These are phyloP conservation scores for Alternaria burnsii DNA, from an alignment of 2,329 filamentous ascomycete species.

Conservation along the genomic window DNA sequence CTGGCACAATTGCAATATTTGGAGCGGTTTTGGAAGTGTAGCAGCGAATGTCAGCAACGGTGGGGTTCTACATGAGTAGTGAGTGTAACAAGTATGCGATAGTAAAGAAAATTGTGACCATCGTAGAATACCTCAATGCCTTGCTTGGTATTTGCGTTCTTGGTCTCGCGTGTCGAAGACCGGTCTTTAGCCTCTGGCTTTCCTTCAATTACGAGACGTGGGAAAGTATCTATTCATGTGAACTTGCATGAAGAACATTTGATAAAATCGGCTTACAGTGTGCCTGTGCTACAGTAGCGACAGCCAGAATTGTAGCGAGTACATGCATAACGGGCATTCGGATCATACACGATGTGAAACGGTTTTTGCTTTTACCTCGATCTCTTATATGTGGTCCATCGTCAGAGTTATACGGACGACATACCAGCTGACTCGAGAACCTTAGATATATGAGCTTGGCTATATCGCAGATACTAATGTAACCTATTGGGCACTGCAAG, in stretches of 20 bases:
- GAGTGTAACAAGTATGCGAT: too few relatives aligned
- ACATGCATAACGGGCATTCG: background rate
- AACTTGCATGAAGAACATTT: constrained; percentile 12
- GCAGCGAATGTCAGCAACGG: too few relatives aligned
- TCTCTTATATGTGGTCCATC: background rate
- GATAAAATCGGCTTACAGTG: background rate
- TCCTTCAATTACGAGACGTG: too few relatives aligned
- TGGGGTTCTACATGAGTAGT: too few relatives aligned
- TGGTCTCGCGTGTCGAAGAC: constrained; percentile 27
- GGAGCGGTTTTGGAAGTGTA: constrained; percentile 14
- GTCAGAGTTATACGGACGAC: background rate
- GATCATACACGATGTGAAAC: background rate
- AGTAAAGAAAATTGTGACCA: background rate
- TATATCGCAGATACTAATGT: background rate
- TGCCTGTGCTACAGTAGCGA: background rate
- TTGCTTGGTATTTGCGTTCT: constrained; percentile 41
- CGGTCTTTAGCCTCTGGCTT: constrained; percentile 31
- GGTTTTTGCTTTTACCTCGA: background rate
- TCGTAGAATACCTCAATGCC: constrained; percentile 28
- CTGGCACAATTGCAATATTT: constrained; percentile 32
- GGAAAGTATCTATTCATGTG: too few relatives aligned
- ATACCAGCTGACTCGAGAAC: background rate
- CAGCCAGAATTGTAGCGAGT: background rate
- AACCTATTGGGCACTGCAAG: background rate
- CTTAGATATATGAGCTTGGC: too few relatives aligned